phyloP scores from a whole-genome alignment of 2,329 filamentous ascomycete species.

The Alternaria gansuensis region DNA sequence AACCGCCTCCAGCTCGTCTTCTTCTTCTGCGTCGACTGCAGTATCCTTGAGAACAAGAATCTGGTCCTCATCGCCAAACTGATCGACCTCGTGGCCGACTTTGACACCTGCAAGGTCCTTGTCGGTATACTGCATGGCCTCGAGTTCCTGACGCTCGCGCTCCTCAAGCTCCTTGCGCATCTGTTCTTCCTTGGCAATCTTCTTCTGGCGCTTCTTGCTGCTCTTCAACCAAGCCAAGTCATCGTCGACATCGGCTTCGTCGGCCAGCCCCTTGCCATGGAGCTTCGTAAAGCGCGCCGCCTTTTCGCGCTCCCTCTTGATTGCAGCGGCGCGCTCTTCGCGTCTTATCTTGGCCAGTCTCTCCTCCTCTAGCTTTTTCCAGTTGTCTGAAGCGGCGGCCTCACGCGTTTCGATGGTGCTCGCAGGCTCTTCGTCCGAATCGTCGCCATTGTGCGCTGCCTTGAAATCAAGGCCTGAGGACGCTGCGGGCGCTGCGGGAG shows the following conservation, averaged over 20 bases:
- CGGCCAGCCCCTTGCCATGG: conserved; percentile 84
- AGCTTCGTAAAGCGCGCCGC: conserved; percentile 79
- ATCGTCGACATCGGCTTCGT: conserved; percentile 74
- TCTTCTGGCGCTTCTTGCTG: conserved; percentile 93
- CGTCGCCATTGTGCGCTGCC: conserved; percentile 57
- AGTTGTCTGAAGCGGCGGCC: conserved; percentile 78
- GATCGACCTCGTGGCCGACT: conserved; percentile 84
- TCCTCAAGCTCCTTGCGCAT: conserved; percentile 80
- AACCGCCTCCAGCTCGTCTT: conserved; percentile 86
- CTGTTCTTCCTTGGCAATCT: conserved; percentile 77
- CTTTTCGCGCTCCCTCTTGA: conserved; percentile 86
- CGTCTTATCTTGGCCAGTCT: conserved; percentile 75
- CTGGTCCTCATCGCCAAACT: conserved; percentile 86
- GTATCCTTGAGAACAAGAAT: conserved; percentile 94
- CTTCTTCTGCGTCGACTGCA: conserved; percentile 81
- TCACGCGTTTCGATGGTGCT: conserved; percentile 86
- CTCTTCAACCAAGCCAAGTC: conserved; percentile 86
- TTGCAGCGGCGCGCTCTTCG: conserved; percentile 80
- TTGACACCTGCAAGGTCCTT: conserved; percentile 89
- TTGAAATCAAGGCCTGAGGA: conserved; percentile 67
- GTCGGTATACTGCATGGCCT: conserved; percentile 75
- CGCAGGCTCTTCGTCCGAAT: conserved; percentile 72
- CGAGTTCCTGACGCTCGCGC: conserved; percentile 70
- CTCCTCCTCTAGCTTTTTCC: conserved; percentile 74
- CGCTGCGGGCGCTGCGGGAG: conserved; percentile 64